Conservation (phyloP, 805 yeast species). For the Kodamaea kakaduensis region DNA sequence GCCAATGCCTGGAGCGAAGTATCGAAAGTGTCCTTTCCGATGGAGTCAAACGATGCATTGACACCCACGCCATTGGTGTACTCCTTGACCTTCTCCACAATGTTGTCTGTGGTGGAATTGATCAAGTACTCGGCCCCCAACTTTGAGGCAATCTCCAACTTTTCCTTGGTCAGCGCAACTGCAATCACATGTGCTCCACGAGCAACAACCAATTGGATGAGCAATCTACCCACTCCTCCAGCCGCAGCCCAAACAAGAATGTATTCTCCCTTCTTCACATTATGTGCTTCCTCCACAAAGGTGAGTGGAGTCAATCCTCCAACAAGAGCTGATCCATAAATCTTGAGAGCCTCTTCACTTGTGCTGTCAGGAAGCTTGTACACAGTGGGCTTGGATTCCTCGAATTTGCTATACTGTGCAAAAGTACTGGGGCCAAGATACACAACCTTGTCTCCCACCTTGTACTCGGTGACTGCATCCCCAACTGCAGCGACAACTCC, state of each 20-base stretch:
- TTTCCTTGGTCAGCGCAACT: conserved; percentile 73
- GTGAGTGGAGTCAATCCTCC: conserved; percentile 82
- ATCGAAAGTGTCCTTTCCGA: conserved; percentile 76
- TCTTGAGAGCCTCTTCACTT: conserved; percentile 47
- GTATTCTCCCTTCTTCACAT: conserved; percentile 64
- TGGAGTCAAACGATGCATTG: conserved; percentile 63
- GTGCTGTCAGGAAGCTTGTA: conserved; percentile 47
- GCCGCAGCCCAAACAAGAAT: conserved; percentile 90
- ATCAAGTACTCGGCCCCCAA: conserved; percentile 77
- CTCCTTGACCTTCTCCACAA: conserved; percentile 51
- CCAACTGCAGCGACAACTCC: conserved; percentile 71
- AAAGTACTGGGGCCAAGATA: conserved; percentile 51
- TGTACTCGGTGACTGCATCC: conserved; percentile 45
- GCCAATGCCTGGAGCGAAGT: conserved; percentile 57
- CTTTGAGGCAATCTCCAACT: conserved; percentile 58
- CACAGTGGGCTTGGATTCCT: conserved; percentile 30
- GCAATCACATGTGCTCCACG: conserved; percentile 84
- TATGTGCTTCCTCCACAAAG: conserved; percentile 61
- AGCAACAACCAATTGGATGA: conserved; percentile 58
- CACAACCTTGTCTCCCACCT: conserved; percentile 70
- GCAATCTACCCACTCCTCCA: conserved; percentile 83
- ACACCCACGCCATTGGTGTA: conserved; percentile 67
- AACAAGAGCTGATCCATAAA: conserved; percentile 57
- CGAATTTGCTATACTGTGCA: conserved; percentile 66
- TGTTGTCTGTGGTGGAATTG: conserved; percentile 51